These are phyloP conservation scores for Aspergillus homomorphus DNA, from an alignment of 495 filamentous ascomycete genomes.

Conservation along the genomic window DNA sequence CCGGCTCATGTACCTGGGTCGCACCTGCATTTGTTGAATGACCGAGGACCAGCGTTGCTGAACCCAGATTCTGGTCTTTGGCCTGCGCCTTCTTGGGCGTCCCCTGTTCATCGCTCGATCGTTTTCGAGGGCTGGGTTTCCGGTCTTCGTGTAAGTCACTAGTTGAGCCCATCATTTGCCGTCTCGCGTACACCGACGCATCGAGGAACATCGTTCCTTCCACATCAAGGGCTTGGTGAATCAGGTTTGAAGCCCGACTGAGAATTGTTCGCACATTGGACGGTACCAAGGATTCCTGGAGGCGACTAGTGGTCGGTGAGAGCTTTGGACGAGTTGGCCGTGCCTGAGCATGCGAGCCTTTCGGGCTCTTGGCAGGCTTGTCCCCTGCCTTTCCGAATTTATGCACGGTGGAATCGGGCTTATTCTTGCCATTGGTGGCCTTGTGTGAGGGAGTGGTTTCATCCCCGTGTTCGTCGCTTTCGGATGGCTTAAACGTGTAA, in stretches of 20 bases:
- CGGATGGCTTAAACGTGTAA: background rate
- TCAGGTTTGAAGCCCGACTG: constrained; percentile 21
- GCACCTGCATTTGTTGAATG: constrained; percentile 21
- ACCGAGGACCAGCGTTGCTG: constrained; percentile 19
- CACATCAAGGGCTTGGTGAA: constrained; percentile 27
- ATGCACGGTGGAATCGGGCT: constrained; percentile 14
- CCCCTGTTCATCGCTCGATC: background rate
- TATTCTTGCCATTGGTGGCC: background rate
- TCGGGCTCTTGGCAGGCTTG: background rate
- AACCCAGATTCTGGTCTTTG: background rate
- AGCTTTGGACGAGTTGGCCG: constrained; percentile 15
- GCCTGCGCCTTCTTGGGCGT: background rate
- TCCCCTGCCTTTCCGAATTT: constrained; percentile 9
- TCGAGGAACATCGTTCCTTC: constrained; percentile 28
- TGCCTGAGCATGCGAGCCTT: background rate
- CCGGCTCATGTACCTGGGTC: constrained; percentile 6
- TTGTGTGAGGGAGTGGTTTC: background rate
- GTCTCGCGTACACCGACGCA: constrained; percentile 24
- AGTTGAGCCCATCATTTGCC: constrained; percentile 20
- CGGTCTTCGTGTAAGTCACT: background rate
- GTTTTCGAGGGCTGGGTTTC: background rate
- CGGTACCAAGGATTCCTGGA: constrained; percentile 23
- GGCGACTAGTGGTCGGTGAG: constrained; percentile 22
- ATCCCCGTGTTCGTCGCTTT: background rate
- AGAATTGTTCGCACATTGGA: constrained; percentile 21